Percentiles rank a stretch among this genome's conserved stretches.
These are phyloP conservation scores for Prunella vulgaris DNA, from an alignment of 257 asterid species.

Conservation along the genomic window DNA sequence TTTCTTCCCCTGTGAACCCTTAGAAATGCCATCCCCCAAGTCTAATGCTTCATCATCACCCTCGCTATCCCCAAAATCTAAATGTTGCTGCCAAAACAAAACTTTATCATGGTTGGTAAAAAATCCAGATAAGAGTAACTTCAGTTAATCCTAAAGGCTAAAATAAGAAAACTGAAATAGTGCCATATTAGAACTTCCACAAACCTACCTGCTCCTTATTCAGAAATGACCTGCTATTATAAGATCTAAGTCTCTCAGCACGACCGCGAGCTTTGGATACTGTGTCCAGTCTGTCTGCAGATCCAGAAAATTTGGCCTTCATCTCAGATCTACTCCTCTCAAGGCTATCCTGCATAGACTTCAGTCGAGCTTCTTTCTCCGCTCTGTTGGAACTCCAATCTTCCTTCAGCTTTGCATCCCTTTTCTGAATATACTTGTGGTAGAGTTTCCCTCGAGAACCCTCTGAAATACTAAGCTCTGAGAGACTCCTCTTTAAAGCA, in stretches of 20 bases:
- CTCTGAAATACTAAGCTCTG: slow-evolving; percentile 56
- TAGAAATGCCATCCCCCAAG: slow-evolving; percentile 41
- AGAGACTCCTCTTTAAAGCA: slow-evolving; percentile 38
- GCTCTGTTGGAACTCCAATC: slow-evolving; percentile 82
- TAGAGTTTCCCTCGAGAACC: slow-evolving; percentile 80
- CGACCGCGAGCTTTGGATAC: slow-evolving; percentile 42
- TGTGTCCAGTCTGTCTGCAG: slow-evolving; percentile 43
- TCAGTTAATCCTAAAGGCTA: slow-evolving; percentile 1
- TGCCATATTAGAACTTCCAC: slow-evolving; percentile 20
- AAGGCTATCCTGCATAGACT: slow-evolving; percentile 81
- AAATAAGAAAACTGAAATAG: neutral
- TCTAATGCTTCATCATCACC: slow-evolving; percentile 45
- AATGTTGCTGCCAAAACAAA: slow-evolving; percentile 58
- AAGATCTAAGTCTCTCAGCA: slow-evolving; percentile 80
- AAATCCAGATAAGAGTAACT: slow-evolving; percentile 25
- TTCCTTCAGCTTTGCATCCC: slow-evolving; percentile 85
- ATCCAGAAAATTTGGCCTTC: slow-evolving; percentile 64
- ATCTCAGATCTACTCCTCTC: slow-evolving; percentile 79
- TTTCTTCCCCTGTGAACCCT: slow-evolving; percentile 48
- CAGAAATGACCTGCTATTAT: slow-evolving; percentile 43
- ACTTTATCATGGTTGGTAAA: slow-evolving; percentile 47
- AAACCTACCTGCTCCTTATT: slow-evolving; percentile 72
- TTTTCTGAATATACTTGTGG: slow-evolving; percentile 65
- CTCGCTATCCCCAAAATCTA: slow-evolving; percentile 65
- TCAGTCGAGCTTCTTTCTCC: slow-evolving; percentile 85